Evolutionary conservation across 2,329 filamentous ascomycete species (phyloP).

Genomic region (Hypoxylon sp.): DNA sequence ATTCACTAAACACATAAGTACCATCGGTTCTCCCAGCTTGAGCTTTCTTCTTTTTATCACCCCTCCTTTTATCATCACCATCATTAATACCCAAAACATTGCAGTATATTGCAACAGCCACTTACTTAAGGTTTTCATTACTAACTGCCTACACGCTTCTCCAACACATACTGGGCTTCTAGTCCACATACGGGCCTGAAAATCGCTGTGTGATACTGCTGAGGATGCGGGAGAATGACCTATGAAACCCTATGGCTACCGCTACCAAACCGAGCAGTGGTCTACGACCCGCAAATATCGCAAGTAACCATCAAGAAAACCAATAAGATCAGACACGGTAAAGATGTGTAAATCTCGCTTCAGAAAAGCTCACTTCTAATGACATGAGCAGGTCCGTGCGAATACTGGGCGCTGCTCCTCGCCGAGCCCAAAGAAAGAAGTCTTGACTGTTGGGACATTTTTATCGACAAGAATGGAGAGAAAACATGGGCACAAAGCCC

Average conservation of each 20-base stretch:
- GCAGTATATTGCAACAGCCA: no score
- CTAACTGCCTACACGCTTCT: no score
- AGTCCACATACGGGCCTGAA: background rate
- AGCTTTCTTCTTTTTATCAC: no score
- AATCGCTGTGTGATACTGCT: background rate
- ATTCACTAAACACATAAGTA: no score
- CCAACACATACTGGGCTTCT: no score
- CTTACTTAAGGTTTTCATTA: no score
- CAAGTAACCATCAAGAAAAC: slow-evolving; percentile 3
- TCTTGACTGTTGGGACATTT: slow-evolving; percentile 10
- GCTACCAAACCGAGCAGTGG: background rate
- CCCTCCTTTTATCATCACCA: no score
- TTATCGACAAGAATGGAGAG: slow-evolving; percentile 4
- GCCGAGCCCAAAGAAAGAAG: background rate
- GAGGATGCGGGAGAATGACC: no score
- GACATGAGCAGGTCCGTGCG: background rate
- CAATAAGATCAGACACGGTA: background rate
- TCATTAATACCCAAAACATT: no score
- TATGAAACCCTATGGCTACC: background rate
- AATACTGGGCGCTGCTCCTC: slow-evolving; percentile 4
- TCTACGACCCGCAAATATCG: slow-evolving; percentile 5
- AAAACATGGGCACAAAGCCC: slow-evolving; percentile 4
- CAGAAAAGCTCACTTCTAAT: no score
- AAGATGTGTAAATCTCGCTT: no score
- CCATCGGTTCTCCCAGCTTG: no score